Evolutionary conservation across 73 alveolate species (phyloP).

Genomic region (Blepharisma stoltei): DNA sequence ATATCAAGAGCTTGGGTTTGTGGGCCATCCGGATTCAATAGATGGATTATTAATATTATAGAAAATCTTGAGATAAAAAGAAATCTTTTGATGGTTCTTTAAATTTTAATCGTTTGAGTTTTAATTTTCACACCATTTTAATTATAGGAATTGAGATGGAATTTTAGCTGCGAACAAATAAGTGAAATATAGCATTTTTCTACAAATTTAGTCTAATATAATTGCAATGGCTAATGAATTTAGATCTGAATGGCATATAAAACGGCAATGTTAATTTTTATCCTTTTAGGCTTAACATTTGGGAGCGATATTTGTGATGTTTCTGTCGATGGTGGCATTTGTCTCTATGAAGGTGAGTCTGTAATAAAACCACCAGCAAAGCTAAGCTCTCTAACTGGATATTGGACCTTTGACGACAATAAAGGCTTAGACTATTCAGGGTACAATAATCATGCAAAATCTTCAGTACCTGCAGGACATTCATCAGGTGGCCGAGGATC

Average conservation of each 20-base stretch:
- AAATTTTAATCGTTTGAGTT: too few relatives aligned
- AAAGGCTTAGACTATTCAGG: constrained; percentile 27
- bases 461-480: constrained; percentile 17
- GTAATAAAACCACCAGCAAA: background rate
- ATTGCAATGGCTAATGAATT: too few relatives aligned
- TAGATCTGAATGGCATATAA: too few relatives aligned
- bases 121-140: too few relatives aligned
- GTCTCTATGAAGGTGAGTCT: constrained; percentile 1
- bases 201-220: too few relatives aligned
- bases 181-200: too few relatives aligned
- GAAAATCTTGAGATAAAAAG: too few relatives aligned
- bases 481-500: constrained; percentile 28
- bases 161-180: too few relatives aligned
- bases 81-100: too few relatives aligned
- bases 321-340: background rate
- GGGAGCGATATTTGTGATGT: background rate
- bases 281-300: too few relatives aligned
- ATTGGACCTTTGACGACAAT: constrained; percentile 24
- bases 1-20: constrained; percentile 13
- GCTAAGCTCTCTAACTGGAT: background rate
- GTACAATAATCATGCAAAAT: background rate
- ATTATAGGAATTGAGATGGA: too few relatives aligned
- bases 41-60: background rate
- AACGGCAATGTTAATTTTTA: too few relatives aligned
- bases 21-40: constrained; percentile 14